phyloP scores from a whole-genome alignment of 257 asterid species.

The Euphrasia confusa region DNA sequence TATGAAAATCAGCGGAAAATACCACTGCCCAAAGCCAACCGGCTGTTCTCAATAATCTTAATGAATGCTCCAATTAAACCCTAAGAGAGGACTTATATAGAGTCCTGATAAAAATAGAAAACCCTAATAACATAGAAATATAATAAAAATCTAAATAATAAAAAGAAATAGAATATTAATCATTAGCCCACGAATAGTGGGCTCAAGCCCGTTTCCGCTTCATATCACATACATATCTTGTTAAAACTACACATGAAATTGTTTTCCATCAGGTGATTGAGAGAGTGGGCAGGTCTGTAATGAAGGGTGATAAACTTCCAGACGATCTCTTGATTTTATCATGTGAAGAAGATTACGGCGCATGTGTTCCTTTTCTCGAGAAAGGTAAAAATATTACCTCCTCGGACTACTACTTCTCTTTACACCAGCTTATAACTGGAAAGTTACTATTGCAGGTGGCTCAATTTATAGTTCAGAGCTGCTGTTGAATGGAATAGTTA shows the following conservation, averaged over 20 bases:
- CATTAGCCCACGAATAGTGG: too few relatives aligned
- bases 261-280: slow-evolving; percentile 56
- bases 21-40: too few relatives aligned
- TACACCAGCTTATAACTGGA: slow-evolving; percentile 10
- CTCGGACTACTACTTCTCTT: neutral
- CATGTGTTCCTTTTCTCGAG: slow-evolving; percentile 77
- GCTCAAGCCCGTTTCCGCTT: too few relatives aligned
- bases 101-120: too few relatives aligned
- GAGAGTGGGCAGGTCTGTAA: slow-evolving; percentile 77
- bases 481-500: slow-evolving; percentile 87
- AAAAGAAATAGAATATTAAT: too few relatives aligned
- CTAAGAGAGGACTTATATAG: too few relatives aligned
- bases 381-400: slow-evolving; percentile 51
- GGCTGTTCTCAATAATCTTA: too few relatives aligned
- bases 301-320: slow-evolving; percentile 51
- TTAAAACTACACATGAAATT: neutral
- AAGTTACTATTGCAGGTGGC: slow-evolving; percentile 50
- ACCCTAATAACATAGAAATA: too few relatives aligned
- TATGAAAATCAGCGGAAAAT: too few relatives aligned
- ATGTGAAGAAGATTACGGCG: slow-evolving; percentile 87
- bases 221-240: too few relatives aligned
- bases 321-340: slow-evolving; percentile 75
- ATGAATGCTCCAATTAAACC: too few relatives aligned
- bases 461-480: slow-evolving; percentile 83
- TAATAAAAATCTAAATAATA: too few relatives aligned